Evolutionary conservation across 495 filamentous ascomycete genomes (phyloP).

Genomic region (Trichocladium uniseriatum): DNA sequence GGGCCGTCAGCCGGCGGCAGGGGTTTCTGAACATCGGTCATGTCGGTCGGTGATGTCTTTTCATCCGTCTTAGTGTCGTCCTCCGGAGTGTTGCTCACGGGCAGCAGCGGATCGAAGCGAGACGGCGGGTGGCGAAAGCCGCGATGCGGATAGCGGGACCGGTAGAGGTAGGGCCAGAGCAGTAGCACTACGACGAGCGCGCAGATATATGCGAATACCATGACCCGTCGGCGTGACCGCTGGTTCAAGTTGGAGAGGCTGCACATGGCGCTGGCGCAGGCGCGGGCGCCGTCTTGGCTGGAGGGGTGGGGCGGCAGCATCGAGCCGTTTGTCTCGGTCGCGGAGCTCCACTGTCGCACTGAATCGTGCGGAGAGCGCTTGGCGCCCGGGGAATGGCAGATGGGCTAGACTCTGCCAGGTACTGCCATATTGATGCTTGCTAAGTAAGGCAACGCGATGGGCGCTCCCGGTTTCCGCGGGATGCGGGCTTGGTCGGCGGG

Average conservation of each 20-base stretch:
- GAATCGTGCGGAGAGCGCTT: background rate
- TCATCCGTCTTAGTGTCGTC: background rate
- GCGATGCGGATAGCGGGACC: background rate
- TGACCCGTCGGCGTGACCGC: background rate
- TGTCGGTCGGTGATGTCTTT: background rate
- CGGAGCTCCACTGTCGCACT: background rate
- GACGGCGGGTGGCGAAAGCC: background rate
- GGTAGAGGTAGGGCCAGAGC: conserved; percentile 5
- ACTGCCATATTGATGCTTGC: too few relatives aligned
- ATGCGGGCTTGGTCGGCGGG: too few relatives aligned
- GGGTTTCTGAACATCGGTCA: background rate
- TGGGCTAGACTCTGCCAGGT: too few relatives aligned
- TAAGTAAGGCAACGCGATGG: too few relatives aligned
- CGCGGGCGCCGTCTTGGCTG: background rate
- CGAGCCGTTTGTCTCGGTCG: background rate
- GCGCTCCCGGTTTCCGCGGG: too few relatives aligned
- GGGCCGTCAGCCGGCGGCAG: conserved; percentile 11
- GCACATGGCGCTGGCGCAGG: background rate
- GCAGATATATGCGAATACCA: background rate
- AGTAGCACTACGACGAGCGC: background rate
- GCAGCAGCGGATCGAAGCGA: background rate
- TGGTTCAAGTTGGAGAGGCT: background rate
- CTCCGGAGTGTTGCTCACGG: background rate
- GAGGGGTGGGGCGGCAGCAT: background rate
- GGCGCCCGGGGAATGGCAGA: too few relatives aligned